Evolutionary conservation across 2,329 filamentous ascomycete species (phyloP), one percentile per base, ranked within the genome.

Genomic region (Colletotrichum sansevieriae): DNA sequence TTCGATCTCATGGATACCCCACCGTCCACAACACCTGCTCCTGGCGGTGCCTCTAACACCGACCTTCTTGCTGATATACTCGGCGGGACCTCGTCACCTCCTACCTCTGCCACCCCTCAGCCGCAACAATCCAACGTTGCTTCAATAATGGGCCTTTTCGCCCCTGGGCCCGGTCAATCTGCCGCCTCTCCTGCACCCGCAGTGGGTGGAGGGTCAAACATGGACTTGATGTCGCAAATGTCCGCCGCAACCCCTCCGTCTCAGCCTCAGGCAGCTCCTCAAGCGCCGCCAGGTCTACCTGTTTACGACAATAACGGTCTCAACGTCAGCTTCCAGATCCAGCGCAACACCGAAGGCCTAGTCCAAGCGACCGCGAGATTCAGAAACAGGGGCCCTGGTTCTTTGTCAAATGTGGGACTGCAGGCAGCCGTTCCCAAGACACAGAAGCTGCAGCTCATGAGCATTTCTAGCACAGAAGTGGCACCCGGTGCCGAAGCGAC

Each of bases 391-490:
- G 85, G 85, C 66, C 88, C 91, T 35, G 86, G 85, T 13, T 82
- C 83, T 13, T 84, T 98, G 56, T 90, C 90, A 15, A 88, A 87
- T 52, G 92, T 98, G 35, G 93, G 93, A 29, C 80, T 99, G 72
- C 96, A 99, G 79, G 96, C 95, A 49, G 96, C 96, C 1, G 96
- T 99, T 62, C 96, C 96, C 9, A 99, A 98, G 82, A 94, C 92
- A 51, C 96, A 99, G 81, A 97, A 96, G 78, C 82, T 99, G 75
- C 94, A 98, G 78, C 83, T 99, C 72, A 91, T 97, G 78, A 93
- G 91, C 67, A 97, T 99, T 73, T 97, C 93, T 73, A 93, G 89
- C 72, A 83, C 90, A 4, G 93, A 97, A 37, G 78, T 99, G 49
- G 88, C 84, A 12, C 89, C 90, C 7, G 93, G 93, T 13, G 88